phyloP scores from a whole-genome alignment of 2,329 filamentous ascomycete species.

The Orbilia oligospora region DNA sequence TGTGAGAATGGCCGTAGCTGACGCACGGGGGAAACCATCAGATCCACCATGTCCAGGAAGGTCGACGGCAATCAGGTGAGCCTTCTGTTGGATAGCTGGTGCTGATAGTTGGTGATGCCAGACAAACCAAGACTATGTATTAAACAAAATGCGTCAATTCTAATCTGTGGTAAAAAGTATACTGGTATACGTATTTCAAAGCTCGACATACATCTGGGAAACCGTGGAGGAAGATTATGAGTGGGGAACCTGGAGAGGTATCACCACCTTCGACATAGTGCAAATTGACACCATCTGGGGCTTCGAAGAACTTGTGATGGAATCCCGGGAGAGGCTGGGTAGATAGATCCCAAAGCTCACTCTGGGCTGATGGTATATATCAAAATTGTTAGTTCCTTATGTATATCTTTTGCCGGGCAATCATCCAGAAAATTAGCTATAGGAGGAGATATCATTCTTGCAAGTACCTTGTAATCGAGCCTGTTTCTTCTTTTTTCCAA shows the following conservation, averaged over 20 bases:
- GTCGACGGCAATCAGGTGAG: conserved; percentile 55
- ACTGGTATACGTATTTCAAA: too few species aligned
- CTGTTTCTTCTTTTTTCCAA: conserved; percentile 56
- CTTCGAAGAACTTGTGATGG: conserved; percentile 49
- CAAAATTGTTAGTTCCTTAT: background rate
- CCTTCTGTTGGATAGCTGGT: conserved; percentile 54
- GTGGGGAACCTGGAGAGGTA: conserved; percentile 40
- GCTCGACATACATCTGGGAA: conserved; percentile 49
- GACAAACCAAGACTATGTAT: conserved; percentile 58
- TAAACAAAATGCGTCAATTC: background rate
- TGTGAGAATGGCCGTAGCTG: conserved; percentile 32
- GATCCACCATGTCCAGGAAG: conserved; percentile 56
- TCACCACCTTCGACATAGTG: conserved; percentile 58
- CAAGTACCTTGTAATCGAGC: conserved; percentile 41
- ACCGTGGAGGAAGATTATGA: conserved; percentile 53
- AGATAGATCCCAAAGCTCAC: conserved; percentile 56
- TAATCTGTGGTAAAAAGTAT: background rate
- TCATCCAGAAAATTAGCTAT: background rate
- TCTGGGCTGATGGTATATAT: conserved; percentile 32
- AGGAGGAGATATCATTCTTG: background rate
- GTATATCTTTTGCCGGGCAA: background rate
- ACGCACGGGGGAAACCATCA: conserved; percentile 34
- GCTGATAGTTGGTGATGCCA: conserved; percentile 56
- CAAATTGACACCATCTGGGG: conserved; percentile 44
- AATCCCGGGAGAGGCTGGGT: conserved; percentile 55